Evolutionary conservation across 768 basidiomycete genomes (phyloP).

Genomic region (Lentinus tigrinus): DNA sequence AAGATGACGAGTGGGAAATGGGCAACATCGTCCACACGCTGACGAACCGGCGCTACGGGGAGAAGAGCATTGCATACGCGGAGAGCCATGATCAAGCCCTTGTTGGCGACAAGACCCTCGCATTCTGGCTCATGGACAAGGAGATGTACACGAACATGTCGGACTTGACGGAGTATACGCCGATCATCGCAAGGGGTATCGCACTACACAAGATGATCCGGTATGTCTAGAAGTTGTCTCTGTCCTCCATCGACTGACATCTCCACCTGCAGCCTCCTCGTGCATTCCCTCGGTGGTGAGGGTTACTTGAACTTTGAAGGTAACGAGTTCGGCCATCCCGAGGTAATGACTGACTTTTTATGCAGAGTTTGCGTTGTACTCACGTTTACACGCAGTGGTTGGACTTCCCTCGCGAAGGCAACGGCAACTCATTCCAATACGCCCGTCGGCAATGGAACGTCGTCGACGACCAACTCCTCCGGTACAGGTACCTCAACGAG

Average conservation of each 20-base stretch:
- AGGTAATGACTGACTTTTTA: conserved; percentile 44
- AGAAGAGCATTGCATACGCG: conserved; percentile 90
- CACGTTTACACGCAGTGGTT: conserved; percentile 69
- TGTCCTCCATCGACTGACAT: not conserved
- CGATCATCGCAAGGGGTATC: conserved; percentile 83
- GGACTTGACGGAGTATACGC: conserved; percentile 77
- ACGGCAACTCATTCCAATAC: conserved; percentile 94
- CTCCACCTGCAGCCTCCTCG: conserved; percentile 60
- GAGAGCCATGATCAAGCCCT: conserved; percentile 98
- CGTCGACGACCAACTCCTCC: conserved; percentile 77
- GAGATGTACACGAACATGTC: conserved; percentile 99
- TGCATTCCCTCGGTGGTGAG: conserved; percentile 93
- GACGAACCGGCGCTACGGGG: conserved; percentile 83
- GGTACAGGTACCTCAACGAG: conserved; percentile 93
- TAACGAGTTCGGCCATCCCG: conserved; percentile 98
- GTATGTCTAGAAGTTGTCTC: conserved; percentile 38
- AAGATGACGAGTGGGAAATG: conserved; percentile 87
- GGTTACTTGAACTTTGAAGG: conserved; percentile 98
- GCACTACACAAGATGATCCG: conserved; percentile 98
- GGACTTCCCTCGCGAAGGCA: conserved; percentile 96
- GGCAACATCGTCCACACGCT: conserved; percentile 85
- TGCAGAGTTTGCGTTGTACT: not conserved
- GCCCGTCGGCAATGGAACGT: conserved; percentile 97
- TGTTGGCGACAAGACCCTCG: conserved; percentile 97
- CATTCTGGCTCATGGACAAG: conserved; percentile 99